Conservation (phyloP, 2,329 filamentous ascomycete species). For the Sporothrix pallida region DNA sequence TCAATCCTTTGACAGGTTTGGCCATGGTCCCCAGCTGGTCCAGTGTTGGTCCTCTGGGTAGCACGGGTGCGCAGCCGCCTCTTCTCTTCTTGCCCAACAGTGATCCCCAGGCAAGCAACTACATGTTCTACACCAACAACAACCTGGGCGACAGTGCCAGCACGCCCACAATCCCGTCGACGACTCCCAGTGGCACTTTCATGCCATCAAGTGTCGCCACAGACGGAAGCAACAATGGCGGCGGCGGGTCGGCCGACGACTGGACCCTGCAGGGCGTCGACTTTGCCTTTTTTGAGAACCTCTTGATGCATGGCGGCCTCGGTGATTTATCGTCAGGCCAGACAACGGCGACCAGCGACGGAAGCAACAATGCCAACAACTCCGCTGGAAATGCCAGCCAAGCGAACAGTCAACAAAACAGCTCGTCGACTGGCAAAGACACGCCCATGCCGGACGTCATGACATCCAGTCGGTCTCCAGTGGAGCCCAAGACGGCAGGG, state of each 20-base stretch:
- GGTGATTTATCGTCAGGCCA: not conserved
- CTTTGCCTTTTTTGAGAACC: constrained; percentile 44
- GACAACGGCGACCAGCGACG: not conserved
- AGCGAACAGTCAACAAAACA: not conserved
- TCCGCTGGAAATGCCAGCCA: not conserved
- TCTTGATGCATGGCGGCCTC: constrained; percentile 35
- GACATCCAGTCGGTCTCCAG: not conserved
- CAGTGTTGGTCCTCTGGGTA: not conserved
- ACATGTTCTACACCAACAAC: constrained; percentile 21
- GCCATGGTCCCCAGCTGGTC: constrained; percentile 26
- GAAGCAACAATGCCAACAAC: not conserved
- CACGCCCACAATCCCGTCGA: not conserved
- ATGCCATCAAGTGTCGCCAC: not conserved
- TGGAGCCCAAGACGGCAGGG: not conserved
- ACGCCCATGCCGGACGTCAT: not conserved
- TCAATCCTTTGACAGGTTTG: constrained; percentile 19
- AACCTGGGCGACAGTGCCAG: not conserved
- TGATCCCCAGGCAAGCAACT: constrained; percentile 11
- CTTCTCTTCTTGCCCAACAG: not conserved
- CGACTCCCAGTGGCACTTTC: not conserved
- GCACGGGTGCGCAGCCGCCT: not conserved
- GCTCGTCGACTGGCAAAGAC: not conserved
- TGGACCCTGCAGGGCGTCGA: constrained; percentile 47
- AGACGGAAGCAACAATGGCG: not conserved
- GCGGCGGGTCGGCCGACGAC: constrained; percentile 39